Evolutionary conservation across 1,284 basidiomycete genomes (phyloP).

Genomic region (Stygiomarasmius scandens): DNA sequence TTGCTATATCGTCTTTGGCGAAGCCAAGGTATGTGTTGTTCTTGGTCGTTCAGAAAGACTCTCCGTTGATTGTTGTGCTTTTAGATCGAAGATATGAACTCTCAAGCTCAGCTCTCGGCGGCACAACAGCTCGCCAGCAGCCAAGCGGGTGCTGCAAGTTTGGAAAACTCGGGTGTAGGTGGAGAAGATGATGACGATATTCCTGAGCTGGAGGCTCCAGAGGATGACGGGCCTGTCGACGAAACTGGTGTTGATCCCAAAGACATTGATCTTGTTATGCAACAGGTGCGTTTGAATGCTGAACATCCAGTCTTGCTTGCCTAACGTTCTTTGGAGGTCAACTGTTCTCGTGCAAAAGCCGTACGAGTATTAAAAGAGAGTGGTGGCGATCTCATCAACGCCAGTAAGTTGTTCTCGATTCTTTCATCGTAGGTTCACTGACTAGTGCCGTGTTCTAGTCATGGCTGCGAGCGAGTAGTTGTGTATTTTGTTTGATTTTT

Average conservation of each 20-base stretch:
- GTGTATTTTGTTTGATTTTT: slow-evolving; percentile 13
- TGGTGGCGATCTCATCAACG: slow-evolving; percentile 91
- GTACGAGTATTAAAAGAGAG: slow-evolving; percentile 86
- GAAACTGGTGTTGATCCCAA: slow-evolving; percentile 89
- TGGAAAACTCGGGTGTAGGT: slow-evolving; percentile 29
- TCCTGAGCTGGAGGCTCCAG: slow-evolving; percentile 79
- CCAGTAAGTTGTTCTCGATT: slow-evolving; percentile 65
- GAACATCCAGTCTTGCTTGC: neutral
- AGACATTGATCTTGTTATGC: slow-evolving; percentile 95
- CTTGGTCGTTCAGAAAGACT: neutral
- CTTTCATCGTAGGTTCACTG: slow-evolving; percentile 8
- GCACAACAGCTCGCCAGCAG: slow-evolving; percentile 80
- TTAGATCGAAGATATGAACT: slow-evolving; percentile 92
- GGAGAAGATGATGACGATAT: slow-evolving; percentile 74
- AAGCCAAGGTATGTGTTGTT: slow-evolving; percentile 77
- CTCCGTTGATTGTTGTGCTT: neutral
- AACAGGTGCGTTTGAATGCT: slow-evolving; percentile 57
- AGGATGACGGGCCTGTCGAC: slow-evolving; percentile 78
- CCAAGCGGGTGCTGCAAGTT: slow-evolving; percentile 41
- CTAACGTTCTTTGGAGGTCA: slow-evolving; percentile 33
- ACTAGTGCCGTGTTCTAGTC: slow-evolving; percentile 39
- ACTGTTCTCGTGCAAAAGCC: slow-evolving; percentile 86
- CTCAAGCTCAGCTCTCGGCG: slow-evolving; percentile 80
- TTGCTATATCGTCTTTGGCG: slow-evolving; percentile 98
- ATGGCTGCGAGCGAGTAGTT: slow-evolving; percentile 76